Percentiles rank a stretch among this genome's conserved stretches.
phyloP scores from a whole-genome alignment of 108 stramenopile species.

The Cyclotella sp. region DNA sequence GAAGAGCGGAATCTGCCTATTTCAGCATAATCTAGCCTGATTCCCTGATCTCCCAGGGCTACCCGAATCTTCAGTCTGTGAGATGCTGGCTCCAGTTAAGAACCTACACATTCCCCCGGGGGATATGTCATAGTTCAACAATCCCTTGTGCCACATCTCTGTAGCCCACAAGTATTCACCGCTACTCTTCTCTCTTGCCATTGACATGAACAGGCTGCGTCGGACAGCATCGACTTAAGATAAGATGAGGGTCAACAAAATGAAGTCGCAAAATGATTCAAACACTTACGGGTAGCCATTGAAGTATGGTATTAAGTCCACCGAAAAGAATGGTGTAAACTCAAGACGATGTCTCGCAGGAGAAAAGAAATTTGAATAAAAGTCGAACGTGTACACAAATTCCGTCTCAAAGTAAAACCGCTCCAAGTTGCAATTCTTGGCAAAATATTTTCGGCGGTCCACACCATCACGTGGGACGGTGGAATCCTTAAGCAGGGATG shows the following conservation, averaged over 20 bases:
- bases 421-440: constrained; percentile 45
- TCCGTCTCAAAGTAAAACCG: constrained; percentile 50
- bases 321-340: constrained; percentile 48
- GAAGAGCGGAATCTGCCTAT: no score
- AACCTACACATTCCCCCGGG: constrained; percentile 31
- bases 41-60: not conserved
- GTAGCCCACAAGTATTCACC: constrained; percentile 54
- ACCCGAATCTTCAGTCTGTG: not conserved
- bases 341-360: constrained; percentile 43
- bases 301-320: constrained; percentile 57
- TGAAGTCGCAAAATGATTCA: not conserved
- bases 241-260: not conserved
- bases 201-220: constrained; percentile 41
- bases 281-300: constrained; percentile 43
- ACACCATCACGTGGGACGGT: constrained; percentile 36
- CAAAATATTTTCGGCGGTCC: constrained; percentile 50
- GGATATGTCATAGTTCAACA: constrained; percentile 35
- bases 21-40: no score
- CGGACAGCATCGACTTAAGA: not conserved
- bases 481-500: constrained; percentile 34
- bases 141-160: constrained; percentile 50
- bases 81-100: not conserved
- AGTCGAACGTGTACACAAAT: constrained; percentile 54
- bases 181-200: constrained; percentile 49
- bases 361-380: constrained; percentile 52